Base-by-base conservation (phyloP, 257 asterid genomes). In the Verbena officinalis region DNA sequence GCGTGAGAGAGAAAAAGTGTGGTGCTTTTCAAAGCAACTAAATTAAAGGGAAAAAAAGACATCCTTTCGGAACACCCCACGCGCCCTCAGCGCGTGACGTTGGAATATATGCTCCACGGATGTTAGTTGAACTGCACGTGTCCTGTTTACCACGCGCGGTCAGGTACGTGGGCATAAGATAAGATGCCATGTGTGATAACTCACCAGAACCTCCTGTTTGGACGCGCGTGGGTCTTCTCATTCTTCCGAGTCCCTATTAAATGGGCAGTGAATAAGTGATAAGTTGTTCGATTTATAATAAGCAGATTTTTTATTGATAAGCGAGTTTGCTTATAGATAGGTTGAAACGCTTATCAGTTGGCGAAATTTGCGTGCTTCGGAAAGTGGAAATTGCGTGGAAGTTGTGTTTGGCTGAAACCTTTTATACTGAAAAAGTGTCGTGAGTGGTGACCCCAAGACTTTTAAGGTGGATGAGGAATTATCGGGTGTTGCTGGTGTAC, bases 371-470 rank as follows among this genome's bases (percentile, higher is more conserved):
- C 55, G 62, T 67, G 70, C 30, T 72, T 62, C 62, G 65, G 34
- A 57, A 73, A 65, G 52, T 27, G 40, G 62, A 54, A 73, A 67
- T 66, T 45, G 55, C 65, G 70, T 53, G 77, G 73, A 44, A 58
- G 53, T 22, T 13, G 53, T 53, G 43, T 40, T 30, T n/a, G 14
- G 52, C 48, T 50, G 24, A 14, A 66, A 23, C 69, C n/a, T n/a
- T 73, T 54, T 55, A 70, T 39, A 36, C 66, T 34, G 61, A 54
- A 36, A 55, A 53, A 22, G 67, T 67, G 70, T 61, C 62, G 67
- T 67, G 70, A 44, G 49, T 46, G 23, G 55, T 31, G 50, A 68
- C 70, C 40, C 40, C 1, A 36, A 36, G 40, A 36, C 40, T 36
- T 62, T 62, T 38, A 10, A 23, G 7, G 14, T 7, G 7, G 16